Conservation (phyloP, 2,329 filamentous ascomycete genomes). For the Sporothrix dimorphospora region DNA sequence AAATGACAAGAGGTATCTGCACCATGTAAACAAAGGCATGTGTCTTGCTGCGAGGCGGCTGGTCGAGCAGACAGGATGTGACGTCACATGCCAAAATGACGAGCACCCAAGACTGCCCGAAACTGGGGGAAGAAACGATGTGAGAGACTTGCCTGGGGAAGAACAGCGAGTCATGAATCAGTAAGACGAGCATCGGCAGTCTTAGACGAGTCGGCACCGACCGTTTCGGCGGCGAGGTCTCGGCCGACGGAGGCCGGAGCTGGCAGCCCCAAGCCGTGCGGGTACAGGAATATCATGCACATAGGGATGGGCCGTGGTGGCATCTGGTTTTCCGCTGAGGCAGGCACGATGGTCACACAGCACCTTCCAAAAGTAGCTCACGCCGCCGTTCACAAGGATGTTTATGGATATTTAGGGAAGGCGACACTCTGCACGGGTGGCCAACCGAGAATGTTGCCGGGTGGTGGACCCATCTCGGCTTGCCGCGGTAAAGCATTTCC, state of each 20-base stretch:
- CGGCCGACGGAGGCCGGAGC: slow-evolving; percentile 26
- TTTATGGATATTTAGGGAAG: slow-evolving; percentile 14
- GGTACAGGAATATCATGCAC: not conserved
- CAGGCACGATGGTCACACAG: slow-evolving; percentile 11
- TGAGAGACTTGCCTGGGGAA: not conserved
- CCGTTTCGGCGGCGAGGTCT: slow-evolving; percentile 19
- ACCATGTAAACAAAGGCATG: not conserved
- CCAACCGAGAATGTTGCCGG: slow-evolving; percentile 27
- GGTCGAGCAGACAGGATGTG: not conserved
- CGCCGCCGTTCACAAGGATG: not conserved
- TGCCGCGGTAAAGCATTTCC: slow-evolving; percentile 31
- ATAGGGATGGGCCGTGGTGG: not conserved
- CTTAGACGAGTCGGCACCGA: slow-evolving; percentile 26
- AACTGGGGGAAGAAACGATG: not conserved
- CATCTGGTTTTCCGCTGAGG: slow-evolving; percentile 5
- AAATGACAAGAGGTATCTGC: not conserved
- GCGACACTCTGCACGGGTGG: not conserved
- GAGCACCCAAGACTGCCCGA: not conserved
- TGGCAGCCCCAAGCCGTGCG: not conserved
- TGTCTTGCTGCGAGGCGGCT: not conserved
- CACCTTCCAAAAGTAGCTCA: not conserved
- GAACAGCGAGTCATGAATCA: not conserved
- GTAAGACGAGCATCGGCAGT: slow-evolving; percentile 15
- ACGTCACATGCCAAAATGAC: slow-evolving; percentile 19
- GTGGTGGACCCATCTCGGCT: slow-evolving; percentile 26